Evolutionary conservation across 2,329 filamentous ascomycete genomes (phyloP), one percentile per base, ranked within the genome.

Genomic region (Zalaria obscura): DNA sequence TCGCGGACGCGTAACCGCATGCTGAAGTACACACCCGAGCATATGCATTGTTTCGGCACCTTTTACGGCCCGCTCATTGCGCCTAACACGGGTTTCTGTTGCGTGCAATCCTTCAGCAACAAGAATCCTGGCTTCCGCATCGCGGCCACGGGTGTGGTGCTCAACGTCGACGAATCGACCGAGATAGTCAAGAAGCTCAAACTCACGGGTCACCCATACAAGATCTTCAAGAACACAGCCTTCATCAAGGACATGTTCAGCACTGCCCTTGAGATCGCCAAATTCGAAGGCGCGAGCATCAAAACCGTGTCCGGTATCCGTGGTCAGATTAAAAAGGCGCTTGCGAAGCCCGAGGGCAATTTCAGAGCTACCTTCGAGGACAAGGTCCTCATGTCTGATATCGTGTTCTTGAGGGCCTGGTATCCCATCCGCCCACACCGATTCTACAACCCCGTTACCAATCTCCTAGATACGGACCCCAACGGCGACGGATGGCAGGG

Each of bases 181-280:
- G 91, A 98, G 60, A 96, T 98, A 50, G 91, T 98, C 62, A 98
- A 98, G 75, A 98, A 98, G 71, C 79, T 98, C 57, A 98, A 98
- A 64, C 75, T 98, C 38, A 95, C 87, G 0, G 91, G 91, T 45
- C 73, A 77, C 38, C 88, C 91, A 1, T 93, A 91, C 73, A 96
- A 96, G 67, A 93, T 96, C 63, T 96, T 93, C 76, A 94, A 94
- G 65, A 98, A 98, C 68, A 98, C 91, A 0, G 88, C 91, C 33
- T 98, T 98, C 60, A 87, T 98, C 66, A 93, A 91, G 62, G 86
- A 93, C 65, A 98, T 98, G 91, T 98, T 98, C 72, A 87, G 77
- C 57, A 80, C 82, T 1, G 73, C 86, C 0, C 78, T 98, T 35
- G 91, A 98, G 60, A 91, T 98, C 49, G 89, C 91, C 55, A 98